Conservation (phyloP, 2,329 filamentous ascomycete species). For the Penicillium sp. region DNA sequence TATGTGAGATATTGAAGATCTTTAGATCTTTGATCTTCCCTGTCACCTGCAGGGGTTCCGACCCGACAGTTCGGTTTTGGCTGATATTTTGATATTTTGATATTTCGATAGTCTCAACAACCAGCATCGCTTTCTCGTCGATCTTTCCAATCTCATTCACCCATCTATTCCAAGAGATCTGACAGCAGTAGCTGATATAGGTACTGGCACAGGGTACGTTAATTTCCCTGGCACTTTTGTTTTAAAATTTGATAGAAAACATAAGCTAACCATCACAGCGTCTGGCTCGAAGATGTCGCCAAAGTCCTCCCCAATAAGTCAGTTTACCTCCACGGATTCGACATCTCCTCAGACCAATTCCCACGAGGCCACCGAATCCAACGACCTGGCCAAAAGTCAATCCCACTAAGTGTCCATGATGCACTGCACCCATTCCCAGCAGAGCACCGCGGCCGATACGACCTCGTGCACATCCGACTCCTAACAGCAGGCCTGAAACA, state of each 20-base stretch:
- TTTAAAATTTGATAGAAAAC: not conserved
- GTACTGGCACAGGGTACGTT: conserved; percentile 31
- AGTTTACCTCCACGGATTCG: conserved; percentile 28
- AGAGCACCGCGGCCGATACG: conserved; percentile 28
- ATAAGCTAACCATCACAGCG: conserved; percentile 10
- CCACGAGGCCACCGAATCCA: conserved; percentile 13
- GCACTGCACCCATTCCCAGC: conserved; percentile 25
- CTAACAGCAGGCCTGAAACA: conserved; percentile 27
- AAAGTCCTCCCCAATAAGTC: conserved; percentile 2
- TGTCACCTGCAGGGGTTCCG: not conserved
- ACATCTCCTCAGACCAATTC: conserved; percentile 32
- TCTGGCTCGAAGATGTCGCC: conserved; percentile 26
- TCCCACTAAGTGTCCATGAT: conserved; percentile 22
- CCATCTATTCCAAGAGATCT: conserved; percentile 25
- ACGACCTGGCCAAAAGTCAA: conserved; percentile 8
- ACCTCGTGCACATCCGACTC: conserved; percentile 32
- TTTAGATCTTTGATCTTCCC: not conserved
- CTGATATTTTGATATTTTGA: conserved; percentile 2
- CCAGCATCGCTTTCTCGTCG: conserved; percentile 26
- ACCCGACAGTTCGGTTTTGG: not conserved
- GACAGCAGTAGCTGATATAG: conserved; percentile 25
- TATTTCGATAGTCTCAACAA: conserved; percentile 18
- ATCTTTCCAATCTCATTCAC: conserved; percentile 22
- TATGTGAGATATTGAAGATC: not conserved
- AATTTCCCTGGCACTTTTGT: not conserved